Conservation (phyloP, 2,329 filamentous ascomycete genomes). For the Phialocephala sp. region DNA sequence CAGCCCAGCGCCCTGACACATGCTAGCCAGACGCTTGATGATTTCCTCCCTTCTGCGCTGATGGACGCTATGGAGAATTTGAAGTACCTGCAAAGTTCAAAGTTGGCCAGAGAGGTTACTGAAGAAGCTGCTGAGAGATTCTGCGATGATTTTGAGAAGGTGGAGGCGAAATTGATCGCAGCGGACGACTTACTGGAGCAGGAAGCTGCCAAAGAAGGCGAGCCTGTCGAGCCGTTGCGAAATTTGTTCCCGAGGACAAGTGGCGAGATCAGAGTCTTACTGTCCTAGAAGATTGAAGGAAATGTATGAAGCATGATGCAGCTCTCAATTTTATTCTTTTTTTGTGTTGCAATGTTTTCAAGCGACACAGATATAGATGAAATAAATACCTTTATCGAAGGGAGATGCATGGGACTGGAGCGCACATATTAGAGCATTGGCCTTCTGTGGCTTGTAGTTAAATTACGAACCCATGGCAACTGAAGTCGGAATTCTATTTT, state of each 20-base stretch:
- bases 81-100: conserved; percentile 73
- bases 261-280: conserved; percentile 43
- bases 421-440: too few species aligned
- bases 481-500: too few species aligned
- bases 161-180: conserved; percentile 65
- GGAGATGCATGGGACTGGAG: too few species aligned
- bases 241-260: conserved; percentile 43
- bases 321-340: too few species aligned
- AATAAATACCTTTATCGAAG: too few species aligned
- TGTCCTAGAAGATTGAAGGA: conserved; percentile 35
- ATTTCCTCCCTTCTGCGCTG: conserved; percentile 89
- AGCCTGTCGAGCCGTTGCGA: conserved; percentile 36
- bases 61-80: conserved; percentile 90
- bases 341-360: too few species aligned
- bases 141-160: conserved; percentile 79
- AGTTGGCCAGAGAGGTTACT: conserved; percentile 75
- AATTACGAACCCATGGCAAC: too few species aligned
- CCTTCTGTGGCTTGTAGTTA: too few species aligned
- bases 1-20: conserved; percentile 64
- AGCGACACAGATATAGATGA: too few species aligned
- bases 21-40: conserved; percentile 80
- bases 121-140: conserved; percentile 85
- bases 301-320: neutral
- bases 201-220: conserved; percentile 33
- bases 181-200: conserved; percentile 57